phyloP scores from a whole-genome alignment of 176 grass and related monocot genomes.

The Carex kokanica region DNA sequence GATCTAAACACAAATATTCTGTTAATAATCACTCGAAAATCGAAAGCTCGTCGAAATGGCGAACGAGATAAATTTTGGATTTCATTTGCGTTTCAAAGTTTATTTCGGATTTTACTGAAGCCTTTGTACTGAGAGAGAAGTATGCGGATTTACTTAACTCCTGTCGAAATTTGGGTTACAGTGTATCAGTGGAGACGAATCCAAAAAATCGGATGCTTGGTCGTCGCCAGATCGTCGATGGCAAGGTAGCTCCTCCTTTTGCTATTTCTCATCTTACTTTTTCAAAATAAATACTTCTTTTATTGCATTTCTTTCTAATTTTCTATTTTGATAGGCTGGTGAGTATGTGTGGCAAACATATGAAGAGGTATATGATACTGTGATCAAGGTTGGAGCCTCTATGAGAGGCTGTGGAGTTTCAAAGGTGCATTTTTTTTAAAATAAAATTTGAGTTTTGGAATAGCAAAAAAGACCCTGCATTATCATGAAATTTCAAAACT shows the following conservation, averaged over 20 bases:
- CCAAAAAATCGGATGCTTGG: conserved; percentile 56
- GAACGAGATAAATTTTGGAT: background rate
- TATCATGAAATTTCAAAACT: background rate
- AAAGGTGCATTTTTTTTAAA: conserved; percentile 39
- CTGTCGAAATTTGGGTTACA: too few relatives aligned
- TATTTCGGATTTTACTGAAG: background rate
- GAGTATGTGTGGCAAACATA: conserved; percentile 85
- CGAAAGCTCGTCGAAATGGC: background rate
- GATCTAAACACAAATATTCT: too few relatives aligned
- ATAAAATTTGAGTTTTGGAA: background rate
- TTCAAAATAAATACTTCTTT: background rate
- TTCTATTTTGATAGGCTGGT: conserved; percentile 42
- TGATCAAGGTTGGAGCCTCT: conserved; percentile 64
- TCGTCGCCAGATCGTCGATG: conserved; percentile 50
- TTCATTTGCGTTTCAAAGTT: background rate
- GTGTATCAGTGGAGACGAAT: conserved; percentile 57
- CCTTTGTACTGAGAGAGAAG: too few relatives aligned
- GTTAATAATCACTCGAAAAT: background rate
- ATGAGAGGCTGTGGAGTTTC: conserved; percentile 58
- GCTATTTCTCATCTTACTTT: background rate
- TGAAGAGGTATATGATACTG: conserved; percentile 69
- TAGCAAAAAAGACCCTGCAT: background rate
- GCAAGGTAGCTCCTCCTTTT: conserved; percentile 33
- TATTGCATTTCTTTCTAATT: conserved; percentile 6
- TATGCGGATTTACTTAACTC: too few relatives aligned